These are phyloP conservation scores for Globisporangium middletonii DNA, from an alignment of 352 stramenopile genomes.

Conservation along the genomic window DNA sequence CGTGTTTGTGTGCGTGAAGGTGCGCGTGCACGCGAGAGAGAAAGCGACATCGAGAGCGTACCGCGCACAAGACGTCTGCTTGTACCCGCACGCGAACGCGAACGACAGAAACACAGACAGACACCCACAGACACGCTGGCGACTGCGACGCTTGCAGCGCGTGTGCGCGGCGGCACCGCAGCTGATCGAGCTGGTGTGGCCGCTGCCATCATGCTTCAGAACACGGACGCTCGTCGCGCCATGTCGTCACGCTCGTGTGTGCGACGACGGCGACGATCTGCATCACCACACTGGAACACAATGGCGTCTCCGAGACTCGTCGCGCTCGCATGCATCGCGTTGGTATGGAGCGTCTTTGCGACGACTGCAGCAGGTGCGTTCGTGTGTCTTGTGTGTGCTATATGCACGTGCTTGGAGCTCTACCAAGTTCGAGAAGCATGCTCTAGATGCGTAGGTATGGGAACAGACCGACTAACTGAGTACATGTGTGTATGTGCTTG, in stretches of 20 bases:
- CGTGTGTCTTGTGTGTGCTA: too few relatives aligned
- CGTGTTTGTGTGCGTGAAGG: too few relatives aligned
- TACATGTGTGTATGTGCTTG: not conserved
- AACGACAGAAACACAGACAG: not conserved
- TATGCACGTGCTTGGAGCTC: too few relatives aligned
- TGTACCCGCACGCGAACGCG: not conserved
- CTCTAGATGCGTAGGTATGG: not conserved
- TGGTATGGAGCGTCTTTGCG: not conserved
- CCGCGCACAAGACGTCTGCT: not conserved
- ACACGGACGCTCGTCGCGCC: too few relatives aligned
- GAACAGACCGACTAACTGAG: too few relatives aligned
- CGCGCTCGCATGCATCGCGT: not conserved
- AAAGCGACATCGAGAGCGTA: too few relatives aligned
- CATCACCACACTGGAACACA: not conserved
- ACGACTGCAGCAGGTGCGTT: slow-evolving; percentile 4
- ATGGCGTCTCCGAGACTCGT: not conserved
- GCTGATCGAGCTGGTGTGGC: not conserved
- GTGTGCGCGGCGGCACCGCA: slow-evolving; percentile 1
- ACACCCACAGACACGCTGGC: slow-evolving; percentile 7
- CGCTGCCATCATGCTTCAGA: too few relatives aligned
- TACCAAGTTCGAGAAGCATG: too few relatives aligned
- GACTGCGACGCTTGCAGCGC: slow-evolving; percentile 6
- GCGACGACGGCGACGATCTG: not conserved
- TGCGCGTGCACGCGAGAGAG: too few relatives aligned
- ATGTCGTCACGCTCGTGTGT: too few relatives aligned